phyloP scores from a whole-genome alignment of 768 basidiomycete species.

The Suillus weaverae region DNA sequence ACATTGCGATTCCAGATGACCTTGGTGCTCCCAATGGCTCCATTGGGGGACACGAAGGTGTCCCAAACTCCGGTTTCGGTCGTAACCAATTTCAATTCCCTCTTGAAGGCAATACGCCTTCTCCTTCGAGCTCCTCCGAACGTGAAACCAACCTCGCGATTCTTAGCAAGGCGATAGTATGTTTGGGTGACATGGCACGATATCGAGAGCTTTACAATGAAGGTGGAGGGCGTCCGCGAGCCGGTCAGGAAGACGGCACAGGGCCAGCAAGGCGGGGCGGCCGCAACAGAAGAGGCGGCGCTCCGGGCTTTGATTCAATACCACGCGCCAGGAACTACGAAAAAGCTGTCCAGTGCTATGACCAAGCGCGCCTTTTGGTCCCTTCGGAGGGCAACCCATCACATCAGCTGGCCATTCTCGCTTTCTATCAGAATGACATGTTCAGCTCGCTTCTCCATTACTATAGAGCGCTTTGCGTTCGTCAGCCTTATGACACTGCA shows the following conservation, averaged over 20 bases:
- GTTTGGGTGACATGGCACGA: constrained; percentile 90
- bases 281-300: constrained; percentile 50
- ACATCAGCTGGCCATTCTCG: constrained; percentile 93
- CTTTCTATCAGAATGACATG: constrained; percentile 81
- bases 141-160: constrained; percentile 68
- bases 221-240: constrained; percentile 58
- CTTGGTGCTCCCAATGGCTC: constrained; percentile 23
- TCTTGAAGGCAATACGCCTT: constrained; percentile 45
- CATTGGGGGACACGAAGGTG: constrained; percentile 18
- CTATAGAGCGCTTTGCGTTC: constrained; percentile 87
- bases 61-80: constrained; percentile 32
- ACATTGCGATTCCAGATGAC: constrained; percentile 47
- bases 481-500: constrained; percentile 83
- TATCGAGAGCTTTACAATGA: constrained; percentile 92
- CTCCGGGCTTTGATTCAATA: constrained; percentile 41
- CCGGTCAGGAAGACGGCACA: constrained; percentile 65
- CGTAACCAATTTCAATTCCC: constrained; percentile 69
- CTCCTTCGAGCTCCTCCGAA: constrained; percentile 46
- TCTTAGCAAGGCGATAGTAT: constrained; percentile 85
- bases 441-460: constrained; percentile 83
- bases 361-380: constrained; percentile 77
- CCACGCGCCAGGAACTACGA: constrained; percentile 68
- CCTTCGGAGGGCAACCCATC: constrained; percentile 93
- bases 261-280: constrained; percentile 38
- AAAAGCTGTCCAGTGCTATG: constrained; percentile 78